Evolutionary conservation across 192 early-diverging fungal species (phyloP).

Genomic region (Geranomyces variabilis): DNA sequence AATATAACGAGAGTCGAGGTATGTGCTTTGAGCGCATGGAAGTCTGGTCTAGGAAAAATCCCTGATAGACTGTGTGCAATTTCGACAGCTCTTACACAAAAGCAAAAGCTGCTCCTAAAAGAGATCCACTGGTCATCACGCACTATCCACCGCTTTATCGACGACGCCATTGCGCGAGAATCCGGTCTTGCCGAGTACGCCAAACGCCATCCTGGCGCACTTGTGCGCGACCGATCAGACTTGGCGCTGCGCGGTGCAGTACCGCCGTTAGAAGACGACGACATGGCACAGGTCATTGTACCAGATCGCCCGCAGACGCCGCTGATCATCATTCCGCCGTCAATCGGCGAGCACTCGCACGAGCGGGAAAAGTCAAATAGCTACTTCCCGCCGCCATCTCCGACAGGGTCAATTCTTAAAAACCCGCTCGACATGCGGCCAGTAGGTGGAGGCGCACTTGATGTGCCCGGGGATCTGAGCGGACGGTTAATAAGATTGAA

Average conservation of each 20-base stretch:
- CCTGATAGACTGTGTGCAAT: neutral
- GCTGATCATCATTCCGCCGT: conserved; percentile 9
- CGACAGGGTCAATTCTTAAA: conserved; percentile 17
- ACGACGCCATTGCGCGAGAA: conserved; percentile 31
- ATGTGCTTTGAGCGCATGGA: neutral
- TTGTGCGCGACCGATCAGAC: conserved; percentile 19
- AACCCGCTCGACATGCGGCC: neutral
- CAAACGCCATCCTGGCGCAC: conserved; percentile 1
- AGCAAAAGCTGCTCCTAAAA: conserved; percentile 54
- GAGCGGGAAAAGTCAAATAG: neutral
- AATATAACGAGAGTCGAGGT: conserved; percentile 49
- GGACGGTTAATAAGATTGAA: neutral
- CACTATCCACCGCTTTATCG: conserved; percentile 51
- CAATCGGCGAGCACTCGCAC: neutral
- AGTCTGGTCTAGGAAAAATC: neutral
- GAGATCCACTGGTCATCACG: conserved; percentile 46
- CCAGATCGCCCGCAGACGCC: neutral
- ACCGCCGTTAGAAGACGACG: conserved; percentile 15
- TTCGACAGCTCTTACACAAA: conserved; percentile 36
- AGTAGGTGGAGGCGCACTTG: neutral
- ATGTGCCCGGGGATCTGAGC: conserved; percentile 8
- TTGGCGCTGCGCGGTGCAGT: conserved; percentile 18
- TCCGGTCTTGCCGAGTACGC: conserved; percentile 3
- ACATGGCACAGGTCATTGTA: neutral
- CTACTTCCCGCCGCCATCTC: conserved; percentile 6